These are phyloP conservation scores for Rhodomyrtus tomentosa DNA, from an alignment of 345 rosid genomes.

Conservation along the genomic window DNA sequence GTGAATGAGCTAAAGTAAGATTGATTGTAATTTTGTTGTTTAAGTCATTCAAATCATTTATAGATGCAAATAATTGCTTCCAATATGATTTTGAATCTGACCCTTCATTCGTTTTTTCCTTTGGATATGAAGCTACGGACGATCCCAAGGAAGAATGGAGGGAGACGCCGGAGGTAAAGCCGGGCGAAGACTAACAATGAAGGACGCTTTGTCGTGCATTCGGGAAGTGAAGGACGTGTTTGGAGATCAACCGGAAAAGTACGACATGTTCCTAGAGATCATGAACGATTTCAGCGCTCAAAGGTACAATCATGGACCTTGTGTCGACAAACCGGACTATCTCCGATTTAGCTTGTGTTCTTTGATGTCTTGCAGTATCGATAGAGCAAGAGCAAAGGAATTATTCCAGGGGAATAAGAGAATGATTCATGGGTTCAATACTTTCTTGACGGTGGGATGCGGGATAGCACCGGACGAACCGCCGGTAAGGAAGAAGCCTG, in stretches of 20 bases:
- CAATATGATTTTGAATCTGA: neutral
- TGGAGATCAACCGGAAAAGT: slow-evolving; percentile 73
- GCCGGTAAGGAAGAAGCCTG: slow-evolving; percentile 58
- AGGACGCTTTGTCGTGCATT: slow-evolving; percentile 62
- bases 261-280: slow-evolving; percentile 66
- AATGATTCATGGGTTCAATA: slow-evolving; percentile 76
- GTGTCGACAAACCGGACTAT: neutral
- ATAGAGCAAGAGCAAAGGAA: slow-evolving; percentile 71
- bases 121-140: neutral
- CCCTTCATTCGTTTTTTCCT: neutral
- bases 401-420: slow-evolving; percentile 75
- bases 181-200: slow-evolving; percentile 55
- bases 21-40: neutral
- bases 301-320: slow-evolving; percentile 20
- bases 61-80: neutral
- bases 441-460: slow-evolving; percentile 77
- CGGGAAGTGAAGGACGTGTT: slow-evolving; percentile 77
- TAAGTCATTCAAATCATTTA: neutral
- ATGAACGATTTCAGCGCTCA: slow-evolving; percentile 86
- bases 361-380: slow-evolving; percentile 35
- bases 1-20: neutral
- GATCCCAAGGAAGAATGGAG: neutral
- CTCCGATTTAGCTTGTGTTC: neutral
- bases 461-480: slow-evolving; percentile 59
- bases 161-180: slow-evolving; percentile 9